Evolutionary conservation across 1,284 basidiomycete genomes (phyloP), one percentile per base, ranked within the genome.

Genomic region (Neolentinus lepideus): DNA sequence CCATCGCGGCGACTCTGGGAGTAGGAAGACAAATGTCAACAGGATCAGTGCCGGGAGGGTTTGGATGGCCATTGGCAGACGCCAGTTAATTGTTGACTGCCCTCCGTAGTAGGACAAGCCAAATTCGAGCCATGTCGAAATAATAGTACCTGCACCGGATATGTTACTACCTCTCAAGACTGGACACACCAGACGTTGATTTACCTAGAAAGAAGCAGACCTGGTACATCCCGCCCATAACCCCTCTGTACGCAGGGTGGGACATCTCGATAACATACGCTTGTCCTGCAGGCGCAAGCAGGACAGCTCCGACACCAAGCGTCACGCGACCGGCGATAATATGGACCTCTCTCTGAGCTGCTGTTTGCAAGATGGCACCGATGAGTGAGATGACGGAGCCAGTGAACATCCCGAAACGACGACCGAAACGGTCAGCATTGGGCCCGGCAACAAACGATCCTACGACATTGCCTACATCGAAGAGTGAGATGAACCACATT

Each of bases 1-100:
- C 77, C 78, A 80, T 56, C 77, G 68, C 1, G 77, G 77, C 0
- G 70, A 74, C 61, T 70, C 68, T 26, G 70, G 72, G 57, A 68
- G 70, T 59, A 70, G 67, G 63, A 61, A 70, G 58, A 73, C 61
- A 16, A 63, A 58, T 11, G 67, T 31, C 25, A 62, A 59, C 12
- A 68, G 51, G 33, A 63, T 62, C 47, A 72, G 66, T 26, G 65
- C 62, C 14, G 63, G 61, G 36, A 68, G 61, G 19, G 69, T 64
- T 24, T 62, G 60, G 11, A 59, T 58, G 43, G 58, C 62, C 26
- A 72, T 59, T 62, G 69, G 69, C 16, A 72, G 61, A 27, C 70
- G 61, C 70, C 70, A 72, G 46, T 64, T 65, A 31, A 71, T 62
- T 0, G 50, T 54, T 6, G 47, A 29, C 47, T 21, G 16, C 6